A percentile compares a stretch with the other conserved stretches of the same genome.
These are phyloP conservation scores for Hordeum marinum DNA, from an alignment of 176 grass and related monocot species.

Conservation along the genomic window DNA sequence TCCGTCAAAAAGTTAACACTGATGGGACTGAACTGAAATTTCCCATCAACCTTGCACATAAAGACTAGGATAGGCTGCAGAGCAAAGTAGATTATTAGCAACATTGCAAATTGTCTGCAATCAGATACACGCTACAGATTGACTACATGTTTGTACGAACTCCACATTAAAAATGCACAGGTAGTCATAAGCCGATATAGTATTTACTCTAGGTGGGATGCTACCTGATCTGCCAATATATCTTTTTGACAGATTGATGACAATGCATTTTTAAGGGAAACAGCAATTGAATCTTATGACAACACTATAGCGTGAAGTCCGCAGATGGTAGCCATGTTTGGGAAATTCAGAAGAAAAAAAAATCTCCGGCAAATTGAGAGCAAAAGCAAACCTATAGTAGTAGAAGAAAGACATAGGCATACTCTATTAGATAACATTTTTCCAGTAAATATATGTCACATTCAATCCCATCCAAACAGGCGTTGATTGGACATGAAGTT, in stretches of 20 bases:
- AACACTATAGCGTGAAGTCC: background rate
- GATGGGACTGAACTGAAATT: conserved; percentile 94
- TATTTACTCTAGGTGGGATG: background rate
- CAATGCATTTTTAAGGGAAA: background rate
- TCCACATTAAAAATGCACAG: background rate
- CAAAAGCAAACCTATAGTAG: background rate
- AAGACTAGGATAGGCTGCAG: conserved; percentile 97
- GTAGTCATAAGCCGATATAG: background rate
- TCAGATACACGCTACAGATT: background rate
- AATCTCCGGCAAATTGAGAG: background rate
- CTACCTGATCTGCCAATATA: background rate
- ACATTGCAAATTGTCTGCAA: background rate
- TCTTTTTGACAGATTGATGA: background rate
- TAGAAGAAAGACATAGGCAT: background rate
- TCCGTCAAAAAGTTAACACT: conserved; percentile 95
- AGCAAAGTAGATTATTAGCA: conserved; percentile 16
- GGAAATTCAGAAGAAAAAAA: background rate
- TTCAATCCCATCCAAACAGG: background rate
- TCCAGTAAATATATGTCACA: background rate
- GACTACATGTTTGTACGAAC: background rate
- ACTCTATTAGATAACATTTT: background rate
- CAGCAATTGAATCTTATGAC: background rate
- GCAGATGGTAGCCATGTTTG: background rate
- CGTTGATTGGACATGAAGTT: background rate
- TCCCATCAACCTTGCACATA: conserved; percentile 99